phyloP scores from a whole-genome alignment of 257 asterid genomes.

The Capsicum pubescens region DNA sequence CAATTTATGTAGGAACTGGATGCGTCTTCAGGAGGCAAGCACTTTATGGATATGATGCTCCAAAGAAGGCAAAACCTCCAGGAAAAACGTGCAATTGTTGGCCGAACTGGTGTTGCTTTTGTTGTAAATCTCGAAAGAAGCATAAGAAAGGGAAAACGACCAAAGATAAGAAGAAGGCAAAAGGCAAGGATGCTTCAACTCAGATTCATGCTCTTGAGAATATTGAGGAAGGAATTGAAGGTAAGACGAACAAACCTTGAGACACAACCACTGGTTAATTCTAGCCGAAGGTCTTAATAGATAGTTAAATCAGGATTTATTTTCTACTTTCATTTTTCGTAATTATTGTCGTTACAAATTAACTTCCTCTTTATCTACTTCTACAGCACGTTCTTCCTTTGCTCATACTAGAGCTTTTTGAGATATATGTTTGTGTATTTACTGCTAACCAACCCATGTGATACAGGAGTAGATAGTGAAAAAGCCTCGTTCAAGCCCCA shows the following conservation, averaged over 20 bases:
- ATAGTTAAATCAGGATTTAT: background rate
- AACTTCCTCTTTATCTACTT: background rate
- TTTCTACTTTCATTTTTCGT: background rate
- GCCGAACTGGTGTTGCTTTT: conserved; percentile 62
- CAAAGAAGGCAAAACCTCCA: conserved; percentile 55
- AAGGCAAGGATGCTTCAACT: conserved; percentile 50
- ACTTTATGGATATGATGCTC: conserved; percentile 71
- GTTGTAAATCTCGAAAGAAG: conserved; percentile 51
- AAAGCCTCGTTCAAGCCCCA: conserved; percentile 63
- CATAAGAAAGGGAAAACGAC: conserved; percentile 46
- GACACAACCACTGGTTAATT: background rate
- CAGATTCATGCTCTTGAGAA: conserved; percentile 66
- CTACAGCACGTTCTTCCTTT: background rate
- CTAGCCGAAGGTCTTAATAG: background rate
- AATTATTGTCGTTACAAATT: background rate
- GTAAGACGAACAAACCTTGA: conserved; percentile 36
- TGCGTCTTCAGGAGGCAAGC: conserved; percentile 77
- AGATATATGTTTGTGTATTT: conserved; percentile 12
- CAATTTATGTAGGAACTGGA: conserved; percentile 77
- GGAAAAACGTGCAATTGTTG: conserved; percentile 67
- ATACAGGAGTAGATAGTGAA: conserved; percentile 57
- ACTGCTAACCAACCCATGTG: background rate
- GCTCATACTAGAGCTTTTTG: background rate
- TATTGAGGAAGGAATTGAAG: conserved; percentile 73
- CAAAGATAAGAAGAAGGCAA: conserved; percentile 50